These are phyloP conservation scores for Trypanosoma caninum DNA, from an alignment of 208 protist species.

Conservation along the genomic window DNA sequence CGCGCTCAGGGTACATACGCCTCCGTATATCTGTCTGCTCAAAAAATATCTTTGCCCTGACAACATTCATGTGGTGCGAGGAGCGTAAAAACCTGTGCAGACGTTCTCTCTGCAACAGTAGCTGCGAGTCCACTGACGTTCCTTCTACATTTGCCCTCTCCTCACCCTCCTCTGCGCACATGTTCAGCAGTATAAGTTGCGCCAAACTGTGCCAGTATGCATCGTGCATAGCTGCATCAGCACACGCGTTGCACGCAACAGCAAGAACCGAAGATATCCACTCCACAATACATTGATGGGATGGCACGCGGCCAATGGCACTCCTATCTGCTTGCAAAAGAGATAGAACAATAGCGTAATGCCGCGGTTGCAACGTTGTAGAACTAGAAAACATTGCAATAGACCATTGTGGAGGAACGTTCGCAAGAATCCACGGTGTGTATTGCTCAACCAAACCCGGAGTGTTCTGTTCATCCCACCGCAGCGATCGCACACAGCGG, in stretches of 20 bases:
- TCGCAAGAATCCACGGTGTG: slow-evolving; percentile 23
- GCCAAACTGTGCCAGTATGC: slow-evolving; percentile 34
- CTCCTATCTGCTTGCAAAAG: slow-evolving; percentile 16
- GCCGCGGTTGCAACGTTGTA: background rate
- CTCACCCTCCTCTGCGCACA: background rate
- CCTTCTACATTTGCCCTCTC: background rate
- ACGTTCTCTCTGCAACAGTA: slow-evolving; percentile 8
- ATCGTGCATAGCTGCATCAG: slow-evolving; percentile 25
- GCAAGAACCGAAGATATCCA: slow-evolving; percentile 24
- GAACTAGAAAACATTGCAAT: slow-evolving; percentile 19
- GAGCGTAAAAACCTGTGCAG: slow-evolving; percentile 43
- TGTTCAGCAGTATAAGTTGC: slow-evolving; percentile 18
- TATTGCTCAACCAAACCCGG: slow-evolving; percentile 8
- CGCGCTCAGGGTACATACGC: slow-evolving; percentile 37
- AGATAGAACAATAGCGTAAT: slow-evolving; percentile 3
- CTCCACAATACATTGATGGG: slow-evolving; percentile 10
- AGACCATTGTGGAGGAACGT: slow-evolving; percentile 23
- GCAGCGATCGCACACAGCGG: slow-evolving; percentile 6
- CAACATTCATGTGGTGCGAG: slow-evolving; percentile 34
- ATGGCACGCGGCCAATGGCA: background rate
- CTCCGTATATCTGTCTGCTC: slow-evolving; percentile 31
- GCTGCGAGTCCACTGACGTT: background rate
- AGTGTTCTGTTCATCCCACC: slow-evolving; percentile 11
- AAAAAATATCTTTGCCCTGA: slow-evolving; percentile 29
- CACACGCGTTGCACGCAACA: slow-evolving; percentile 6